phyloP scores from a whole-genome alignment of 2,329 filamentous ascomycete species.

The Verticillium nonalfalfae region DNA sequence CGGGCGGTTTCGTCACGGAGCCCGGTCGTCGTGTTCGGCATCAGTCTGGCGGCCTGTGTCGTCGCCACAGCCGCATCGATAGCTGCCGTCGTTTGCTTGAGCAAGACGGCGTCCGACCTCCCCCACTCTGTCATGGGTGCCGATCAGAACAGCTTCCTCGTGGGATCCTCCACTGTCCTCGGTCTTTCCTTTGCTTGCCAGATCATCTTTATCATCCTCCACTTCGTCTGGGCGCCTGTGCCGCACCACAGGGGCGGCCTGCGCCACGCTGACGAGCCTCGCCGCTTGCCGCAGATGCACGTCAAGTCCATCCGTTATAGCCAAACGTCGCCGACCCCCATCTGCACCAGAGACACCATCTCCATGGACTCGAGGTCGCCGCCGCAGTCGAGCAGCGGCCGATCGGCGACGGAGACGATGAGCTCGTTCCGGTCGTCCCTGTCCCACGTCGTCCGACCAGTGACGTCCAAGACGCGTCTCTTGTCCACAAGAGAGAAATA shows the following conservation, averaged over 20 bases:
- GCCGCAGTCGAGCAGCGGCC: slow-evolving; percentile 36
- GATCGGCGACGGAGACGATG: slow-evolving; percentile 37
- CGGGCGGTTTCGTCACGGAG: slow-evolving; percentile 13
- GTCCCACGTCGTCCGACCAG: slow-evolving; percentile 43
- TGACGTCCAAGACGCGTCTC: slow-evolving; percentile 50
- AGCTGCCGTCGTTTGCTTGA: slow-evolving; percentile 33
- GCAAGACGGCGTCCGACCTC: slow-evolving; percentile 21
- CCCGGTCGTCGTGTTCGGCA: slow-evolving; percentile 27
- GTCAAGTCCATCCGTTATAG: slow-evolving; percentile 49
- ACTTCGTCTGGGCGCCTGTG: slow-evolving; percentile 31
- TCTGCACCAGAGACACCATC: slow-evolving; percentile 21
- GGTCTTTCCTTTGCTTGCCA: slow-evolving; percentile 39
- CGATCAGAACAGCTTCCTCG: slow-evolving; percentile 27
- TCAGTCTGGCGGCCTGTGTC: slow-evolving; percentile 31
- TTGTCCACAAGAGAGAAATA: slow-evolving; percentile 37
- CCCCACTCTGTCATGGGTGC: slow-evolving; percentile 24
- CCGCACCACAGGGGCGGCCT: not conserved
- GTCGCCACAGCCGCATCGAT: slow-evolving; percentile 39
- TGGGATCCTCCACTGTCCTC: slow-evolving; percentile 37
- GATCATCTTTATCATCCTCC: slow-evolving; percentile 38
- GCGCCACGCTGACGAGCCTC: slow-evolving; percentile 24
- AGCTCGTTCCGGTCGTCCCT: slow-evolving; percentile 42
- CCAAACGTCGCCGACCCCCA: slow-evolving; percentile 27
- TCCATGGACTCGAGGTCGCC: slow-evolving; percentile 32
- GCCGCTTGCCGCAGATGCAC: slow-evolving; percentile 22